phyloP scores from a whole-genome alignment of 305 asterid genomes.

The Rubia tinctorum region DNA sequence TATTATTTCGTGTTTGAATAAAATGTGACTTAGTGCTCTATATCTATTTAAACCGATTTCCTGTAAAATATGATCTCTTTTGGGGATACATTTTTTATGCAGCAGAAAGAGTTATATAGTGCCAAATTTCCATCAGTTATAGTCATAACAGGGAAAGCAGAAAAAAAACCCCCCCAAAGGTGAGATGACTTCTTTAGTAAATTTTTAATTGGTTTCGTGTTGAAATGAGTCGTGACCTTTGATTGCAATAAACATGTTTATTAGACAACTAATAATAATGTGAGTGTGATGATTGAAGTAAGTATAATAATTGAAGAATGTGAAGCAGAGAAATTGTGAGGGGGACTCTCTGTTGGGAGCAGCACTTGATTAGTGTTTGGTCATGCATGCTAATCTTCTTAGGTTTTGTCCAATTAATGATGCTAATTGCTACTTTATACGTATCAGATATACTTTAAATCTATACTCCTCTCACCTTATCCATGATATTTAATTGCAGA shows the following conservation, averaged over 20 bases:
- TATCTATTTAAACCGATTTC: too few relatives aligned
- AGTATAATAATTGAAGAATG: not conserved
- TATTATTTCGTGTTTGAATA: too few relatives aligned
- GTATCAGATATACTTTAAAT: not conserved
- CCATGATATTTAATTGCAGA: not conserved
- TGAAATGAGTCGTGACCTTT: not conserved
- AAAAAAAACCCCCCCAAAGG: not conserved
- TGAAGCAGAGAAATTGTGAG: not conserved
- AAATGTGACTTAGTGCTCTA: too few relatives aligned
- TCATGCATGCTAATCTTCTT: slow-evolving; percentile 15
- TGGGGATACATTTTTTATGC: too few relatives aligned
- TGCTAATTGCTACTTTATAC: not conserved
- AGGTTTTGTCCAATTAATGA: not conserved
- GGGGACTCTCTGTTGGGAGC: not conserved
- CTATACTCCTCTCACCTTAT: not conserved
- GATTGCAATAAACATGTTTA: too few relatives aligned
- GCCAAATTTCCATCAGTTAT: too few relatives aligned
- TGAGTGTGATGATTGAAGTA: too few relatives aligned
- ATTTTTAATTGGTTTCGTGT: not conserved
- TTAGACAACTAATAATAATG: not conserved
- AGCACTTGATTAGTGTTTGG: slow-evolving; percentile 10
- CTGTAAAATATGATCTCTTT: too few relatives aligned
- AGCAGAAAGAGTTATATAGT: too few relatives aligned
- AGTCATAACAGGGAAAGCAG: too few relatives aligned
- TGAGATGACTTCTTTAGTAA: not conserved